Evolutionary conservation across 2,329 filamentous ascomycete genomes (phyloP), one percentile per base, ranked within the genome.

Genomic region (Grosmannia serpens): DNA sequence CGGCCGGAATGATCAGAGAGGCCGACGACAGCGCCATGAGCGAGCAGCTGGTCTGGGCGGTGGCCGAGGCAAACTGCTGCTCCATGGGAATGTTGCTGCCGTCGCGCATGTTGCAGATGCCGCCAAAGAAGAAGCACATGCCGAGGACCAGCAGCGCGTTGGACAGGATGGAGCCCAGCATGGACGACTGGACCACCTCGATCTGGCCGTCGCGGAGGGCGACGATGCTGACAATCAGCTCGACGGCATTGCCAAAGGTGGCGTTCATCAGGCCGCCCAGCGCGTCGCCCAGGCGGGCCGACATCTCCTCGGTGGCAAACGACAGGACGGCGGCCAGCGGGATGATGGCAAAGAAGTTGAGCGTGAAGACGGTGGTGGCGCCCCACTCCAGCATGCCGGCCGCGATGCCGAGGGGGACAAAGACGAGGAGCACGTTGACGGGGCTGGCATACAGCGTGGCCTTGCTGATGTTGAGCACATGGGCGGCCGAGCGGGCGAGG

Each of bases 151-250:
- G 81, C 3, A 96, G 81, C 59, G 96, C 72, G 69, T 96, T 96
- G 49, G 91, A 95, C 26, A 96, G 77, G 70, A 96, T 95, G 70
- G 87, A 91, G 56, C 91, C 91, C 62, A 96, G 89, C 47, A 97
- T 78, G 0, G 91, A 96, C 0, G 91, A 94, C 71, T 96, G 90
- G 6, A 96, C 91, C 60, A 97, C 95, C 44, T 86, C 74, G 31
- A 95, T 95, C 74, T 97, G 88, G 62, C 85, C 84, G 65, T 94
- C 84, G 64, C 78, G 83, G 52, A 99, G 80, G 22, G 94, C 94
- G 63, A 97, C 87, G 65, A 97, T 92, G 70, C 89, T 95, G 70
- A 87, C 87, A 74, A 89, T 90, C 63, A 91, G 72, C 70, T 91
- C 88, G 56, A 91, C 87, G 17, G 86, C 87, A 71, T 90, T 91